A percentile compares a stretch with the other conserved stretches of the same genome.
phyloP scores from a whole-genome alignment of 768 basidiomycete genomes.

The Phlegmacium glaucopus region DNA sequence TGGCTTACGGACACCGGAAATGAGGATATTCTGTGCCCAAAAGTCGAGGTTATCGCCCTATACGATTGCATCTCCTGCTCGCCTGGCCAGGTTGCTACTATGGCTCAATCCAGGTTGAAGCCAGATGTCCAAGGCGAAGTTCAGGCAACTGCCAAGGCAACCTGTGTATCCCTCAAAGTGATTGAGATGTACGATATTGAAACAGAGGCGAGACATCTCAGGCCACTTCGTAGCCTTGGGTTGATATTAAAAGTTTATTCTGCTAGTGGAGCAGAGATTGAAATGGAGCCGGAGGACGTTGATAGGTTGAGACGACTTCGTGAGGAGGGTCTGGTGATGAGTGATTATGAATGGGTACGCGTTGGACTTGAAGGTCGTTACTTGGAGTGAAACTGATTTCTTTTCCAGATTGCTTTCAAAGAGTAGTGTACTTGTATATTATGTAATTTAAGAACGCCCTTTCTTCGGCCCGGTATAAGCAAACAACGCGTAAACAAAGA shows the following conservation, averaged over 20 bases:
- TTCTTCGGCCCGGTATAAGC: too few relatives aligned
- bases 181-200: constrained; percentile 16
- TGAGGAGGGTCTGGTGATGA: constrained; percentile 13
- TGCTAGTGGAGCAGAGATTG: constrained; percentile 2
- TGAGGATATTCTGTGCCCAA: constrained; percentile 14
- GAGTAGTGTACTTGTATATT: too few relatives aligned
- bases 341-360: too few relatives aligned
- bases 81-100: constrained; percentile 10
- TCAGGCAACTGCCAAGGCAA: too few relatives aligned
- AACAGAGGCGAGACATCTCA: constrained; percentile 5
- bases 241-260: constrained; percentile 18
- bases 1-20: constrained; percentile 11
- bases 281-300: constrained; percentile 12
- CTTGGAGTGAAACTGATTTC: too few relatives aligned
- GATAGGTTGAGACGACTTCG: constrained; percentile 7
- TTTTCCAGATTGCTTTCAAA: too few relatives aligned
- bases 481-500: constrained; percentile 13
- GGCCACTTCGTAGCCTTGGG: constrained; percentile 12
- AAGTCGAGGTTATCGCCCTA: constrained; percentile 16
- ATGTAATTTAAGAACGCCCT: too few relatives aligned
- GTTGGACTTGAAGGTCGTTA: too few relatives aligned
- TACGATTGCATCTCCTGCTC: constrained; percentile 19
- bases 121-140: too few relatives aligned
- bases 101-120: constrained; percentile 15
- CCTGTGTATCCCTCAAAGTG: constrained; percentile 9